A percentile compares a stretch with the other conserved stretches of the same genome.
Conservation (phyloP, 2,329 filamentous ascomycete genomes). For the Penicillium vulpinum region DNA sequence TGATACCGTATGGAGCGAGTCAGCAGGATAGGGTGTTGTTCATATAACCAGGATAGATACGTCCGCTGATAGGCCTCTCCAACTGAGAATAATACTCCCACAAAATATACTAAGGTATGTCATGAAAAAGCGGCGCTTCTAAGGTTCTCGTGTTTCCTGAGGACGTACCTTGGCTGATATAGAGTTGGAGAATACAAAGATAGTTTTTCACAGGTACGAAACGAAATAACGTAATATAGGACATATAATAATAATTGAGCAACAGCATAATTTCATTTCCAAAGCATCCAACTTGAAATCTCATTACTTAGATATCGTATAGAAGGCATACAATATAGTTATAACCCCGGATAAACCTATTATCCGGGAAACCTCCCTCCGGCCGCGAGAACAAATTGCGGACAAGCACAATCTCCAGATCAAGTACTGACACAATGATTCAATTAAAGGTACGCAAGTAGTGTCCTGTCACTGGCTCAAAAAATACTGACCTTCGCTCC, state of each 20-base stretch:
- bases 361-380: constrained; percentile 23
- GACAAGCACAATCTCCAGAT: constrained; percentile 19
- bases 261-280: background rate
- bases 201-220: no score
- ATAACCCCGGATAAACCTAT: constrained; percentile 16
- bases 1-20: background rate
- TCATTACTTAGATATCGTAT: background rate
- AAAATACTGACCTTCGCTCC: background rate
- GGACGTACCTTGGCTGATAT: background rate
- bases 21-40: background rate
- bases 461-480: background rate
- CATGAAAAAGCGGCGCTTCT: background rate
- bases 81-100: background rate
- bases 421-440: constrained; percentile 69
- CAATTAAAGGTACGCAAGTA: constrained; percentile 68
- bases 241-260: background rate
- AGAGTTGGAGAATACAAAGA: background rate
- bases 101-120: background rate
- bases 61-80: rapidly evolving
- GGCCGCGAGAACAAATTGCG: constrained; percentile 25
- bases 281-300: background rate
- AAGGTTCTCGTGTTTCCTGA: background rate
- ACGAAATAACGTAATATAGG: rapidly evolving
- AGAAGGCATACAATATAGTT: background rate
- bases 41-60: background rate